Evolutionary conservation across 805 yeast species (phyloP), one percentile per base, ranked within the genome.

Genomic region (Candida golubevii): DNA sequence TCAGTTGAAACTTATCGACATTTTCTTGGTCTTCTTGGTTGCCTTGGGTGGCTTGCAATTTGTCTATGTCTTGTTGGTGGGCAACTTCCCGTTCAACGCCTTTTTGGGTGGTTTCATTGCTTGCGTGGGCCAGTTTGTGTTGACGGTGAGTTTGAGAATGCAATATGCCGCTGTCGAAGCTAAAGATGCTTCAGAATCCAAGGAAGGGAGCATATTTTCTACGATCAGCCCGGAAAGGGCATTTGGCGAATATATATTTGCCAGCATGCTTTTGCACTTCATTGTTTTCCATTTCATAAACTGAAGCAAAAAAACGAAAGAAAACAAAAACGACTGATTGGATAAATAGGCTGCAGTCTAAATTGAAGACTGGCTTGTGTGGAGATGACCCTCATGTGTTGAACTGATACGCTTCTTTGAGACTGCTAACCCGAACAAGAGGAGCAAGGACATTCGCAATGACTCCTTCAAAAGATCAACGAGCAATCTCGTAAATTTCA

Each of bases 1-100:
- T 11, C 63, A 80, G 46, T 63, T 83, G 45, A 76, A 79, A 62
- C 71, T 88, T 41, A 84, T 91, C 53, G 98, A 93, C 62, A 54
- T 75, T 11, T 93, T 90, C 59, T 74, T 91, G 58, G 78, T 63
- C 26, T 89, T 86, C 53, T 66, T 91, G 46, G 90, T 91, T 13
- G 65, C 71, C 0, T 70, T 88, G 47, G 99, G 96, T 1, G 67
- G 77, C 1, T 64, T 86, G 27, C 98, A 93, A 66, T 88, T 89
- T 60, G 67, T 73, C 4, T 91, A 89, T 64, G 85, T 86, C 53
- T 54, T 83, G 35, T 48, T 88, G 11, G 79, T 89, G 37, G 96
- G 97, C 32, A 88, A 80, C 56, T 93, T 85, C 77, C 99, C 99
- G 13, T 93, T 93, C 77, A 93, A 93, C 67, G 98, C 97, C 23